Conservation (phyloP, 805 yeast genomes). For the Torulaspora gathmanii region DNA sequence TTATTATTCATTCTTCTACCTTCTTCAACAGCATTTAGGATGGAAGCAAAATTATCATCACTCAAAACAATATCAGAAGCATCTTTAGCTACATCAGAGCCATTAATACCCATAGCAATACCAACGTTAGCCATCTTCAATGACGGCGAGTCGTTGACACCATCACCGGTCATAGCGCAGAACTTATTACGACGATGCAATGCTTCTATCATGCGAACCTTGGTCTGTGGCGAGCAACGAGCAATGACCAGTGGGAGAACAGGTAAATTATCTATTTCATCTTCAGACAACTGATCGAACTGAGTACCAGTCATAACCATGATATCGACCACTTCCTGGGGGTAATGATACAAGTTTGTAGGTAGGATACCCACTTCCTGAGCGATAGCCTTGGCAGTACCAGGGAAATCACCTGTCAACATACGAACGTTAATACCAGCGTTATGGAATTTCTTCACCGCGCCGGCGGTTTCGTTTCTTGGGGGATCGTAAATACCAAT, state of each 20-base stretch:
- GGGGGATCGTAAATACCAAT: conserved; percentile 98
- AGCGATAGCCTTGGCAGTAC: conserved; percentile 82
- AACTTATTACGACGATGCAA: conserved; percentile 84
- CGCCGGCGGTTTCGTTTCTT: conserved; percentile 71
- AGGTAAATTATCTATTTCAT: conserved; percentile 66
- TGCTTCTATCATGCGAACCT: conserved; percentile 83
- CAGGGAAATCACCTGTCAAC: conserved; percentile 94
- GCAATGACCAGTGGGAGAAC: conserved; percentile 84
- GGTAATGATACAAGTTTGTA: conserved; percentile 41
- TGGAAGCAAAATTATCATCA: conserved; percentile 93
- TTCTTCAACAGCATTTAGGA: conserved; percentile 87
- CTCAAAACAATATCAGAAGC: conserved; percentile 97
- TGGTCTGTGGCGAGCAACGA: conserved; percentile 91
- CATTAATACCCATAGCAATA: conserved; percentile 87
- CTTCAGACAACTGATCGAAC: conserved; percentile 66
- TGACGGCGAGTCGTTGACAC: conserved; percentile 97
- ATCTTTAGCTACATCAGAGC: conserved; percentile 97
- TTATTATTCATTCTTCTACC: conserved; percentile 96
- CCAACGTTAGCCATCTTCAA: conserved; percentile 94
- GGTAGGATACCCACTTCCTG: conserved; percentile 84
- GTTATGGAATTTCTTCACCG: conserved; percentile 69
- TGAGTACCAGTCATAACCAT: conserved; percentile 83
- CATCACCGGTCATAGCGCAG: conserved; percentile 99
- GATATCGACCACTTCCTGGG: conserved; percentile 41
- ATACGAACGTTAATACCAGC: conserved; percentile 97